Percentiles rank a stretch among this genome's conserved stretches.
phyloP scores from a whole-genome alignment of 495 filamentous ascomycete genomes.

The Podospora didyma region DNA sequence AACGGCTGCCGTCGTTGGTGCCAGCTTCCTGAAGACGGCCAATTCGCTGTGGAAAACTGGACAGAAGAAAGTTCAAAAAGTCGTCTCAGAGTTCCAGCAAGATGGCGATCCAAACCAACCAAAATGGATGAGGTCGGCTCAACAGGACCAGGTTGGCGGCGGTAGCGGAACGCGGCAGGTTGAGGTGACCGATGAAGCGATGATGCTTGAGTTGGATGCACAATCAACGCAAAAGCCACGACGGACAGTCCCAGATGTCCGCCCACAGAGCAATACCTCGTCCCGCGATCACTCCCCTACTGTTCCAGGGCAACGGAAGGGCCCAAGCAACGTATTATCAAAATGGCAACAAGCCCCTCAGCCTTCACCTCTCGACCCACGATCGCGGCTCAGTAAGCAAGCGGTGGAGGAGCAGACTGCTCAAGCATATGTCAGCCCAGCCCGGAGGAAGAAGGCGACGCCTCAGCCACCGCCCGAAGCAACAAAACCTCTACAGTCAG shows the following conservation, averaged over 20 bases:
- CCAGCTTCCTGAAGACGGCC: slow-evolving; percentile 85
- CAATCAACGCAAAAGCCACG: slow-evolving; percentile 39
- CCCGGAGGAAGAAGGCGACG: slow-evolving; percentile 67
- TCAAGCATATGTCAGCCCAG: slow-evolving; percentile 86
- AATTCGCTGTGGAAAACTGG: slow-evolving; percentile 91
- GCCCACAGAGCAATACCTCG: slow-evolving; percentile 17
- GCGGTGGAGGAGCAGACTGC: slow-evolving; percentile 75
- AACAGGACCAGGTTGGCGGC: slow-evolving; percentile 27
- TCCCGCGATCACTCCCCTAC: slow-evolving; percentile 47
- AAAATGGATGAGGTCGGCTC: slow-evolving; percentile 85
- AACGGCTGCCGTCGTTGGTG: slow-evolving; percentile 75
- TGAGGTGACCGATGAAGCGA: slow-evolving; percentile 77
- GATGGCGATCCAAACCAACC: slow-evolving; percentile 76
- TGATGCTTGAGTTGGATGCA: slow-evolving; percentile 74
- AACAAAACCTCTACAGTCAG: slow-evolving; percentile 41
- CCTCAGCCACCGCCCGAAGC: slow-evolving; percentile 37
- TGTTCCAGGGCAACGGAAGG: slow-evolving; percentile 23
- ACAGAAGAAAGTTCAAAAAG: slow-evolving; percentile 91
- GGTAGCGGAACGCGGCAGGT: slow-evolving; percentile 15
- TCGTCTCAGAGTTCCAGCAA: slow-evolving; percentile 82
- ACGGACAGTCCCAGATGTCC: slow-evolving; percentile 22
- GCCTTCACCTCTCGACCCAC: slow-evolving; percentile 46
- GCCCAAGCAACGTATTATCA: slow-evolving; percentile 24
- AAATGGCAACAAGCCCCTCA: slow-evolving; percentile 46
- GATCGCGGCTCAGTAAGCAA: slow-evolving; percentile 61